Evolutionary conservation across 2,329 filamentous ascomycete genomes (phyloP).

Genomic region (Colletotrichum echinochloae): DNA sequence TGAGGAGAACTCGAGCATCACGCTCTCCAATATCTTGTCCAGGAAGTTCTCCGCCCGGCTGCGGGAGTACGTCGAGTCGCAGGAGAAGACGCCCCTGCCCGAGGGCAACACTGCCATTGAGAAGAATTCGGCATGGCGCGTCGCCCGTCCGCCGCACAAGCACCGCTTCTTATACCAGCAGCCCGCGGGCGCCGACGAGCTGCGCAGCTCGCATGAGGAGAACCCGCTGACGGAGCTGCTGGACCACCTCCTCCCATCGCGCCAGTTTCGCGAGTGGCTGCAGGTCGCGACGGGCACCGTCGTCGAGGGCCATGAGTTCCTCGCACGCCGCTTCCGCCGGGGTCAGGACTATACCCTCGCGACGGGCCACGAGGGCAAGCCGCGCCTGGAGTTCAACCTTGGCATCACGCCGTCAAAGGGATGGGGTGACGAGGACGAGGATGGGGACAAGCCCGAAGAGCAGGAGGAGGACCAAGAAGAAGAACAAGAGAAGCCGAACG

Average conservation of each 20-base stretch:
- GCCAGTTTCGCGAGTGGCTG: slow-evolving; percentile 91
- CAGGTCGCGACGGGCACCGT: slow-evolving; percentile 82
- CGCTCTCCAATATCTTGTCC: slow-evolving; percentile 81
- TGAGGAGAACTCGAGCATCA: slow-evolving; percentile 84
- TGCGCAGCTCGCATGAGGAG: slow-evolving; percentile 53
- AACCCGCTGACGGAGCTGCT: slow-evolving; percentile 82
- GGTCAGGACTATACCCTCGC: slow-evolving; percentile 94
- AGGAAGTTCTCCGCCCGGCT: slow-evolving; percentile 81
- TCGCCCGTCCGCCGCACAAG: slow-evolving; percentile 92
- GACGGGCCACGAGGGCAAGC: slow-evolving; percentile 81
- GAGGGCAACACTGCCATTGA: slow-evolving; percentile 67
- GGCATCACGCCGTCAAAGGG: slow-evolving; percentile 86
- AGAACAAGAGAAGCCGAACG: slow-evolving; percentile 51
- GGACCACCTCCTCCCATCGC: slow-evolving; percentile 84
- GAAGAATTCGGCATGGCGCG: slow-evolving; percentile 72
- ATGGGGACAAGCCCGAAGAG: slow-evolving; percentile 61
- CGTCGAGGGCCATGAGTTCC: slow-evolving; percentile 78
- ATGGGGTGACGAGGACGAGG: slow-evolving; percentile 80
- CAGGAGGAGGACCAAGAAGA: slow-evolving; percentile 55
- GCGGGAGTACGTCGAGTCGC: slow-evolving; percentile 75
- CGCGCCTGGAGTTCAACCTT: slow-evolving; percentile 88
- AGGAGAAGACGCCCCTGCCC: slow-evolving; percentile 65
- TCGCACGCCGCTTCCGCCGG: slow-evolving; percentile 88
- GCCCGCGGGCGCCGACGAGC: slow-evolving; percentile 54
- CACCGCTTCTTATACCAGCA: slow-evolving; percentile 91